These are phyloP conservation scores for Penicillium riverlandense DNA, from an alignment of 495 filamentous ascomycete species.

Conservation along the genomic window DNA sequence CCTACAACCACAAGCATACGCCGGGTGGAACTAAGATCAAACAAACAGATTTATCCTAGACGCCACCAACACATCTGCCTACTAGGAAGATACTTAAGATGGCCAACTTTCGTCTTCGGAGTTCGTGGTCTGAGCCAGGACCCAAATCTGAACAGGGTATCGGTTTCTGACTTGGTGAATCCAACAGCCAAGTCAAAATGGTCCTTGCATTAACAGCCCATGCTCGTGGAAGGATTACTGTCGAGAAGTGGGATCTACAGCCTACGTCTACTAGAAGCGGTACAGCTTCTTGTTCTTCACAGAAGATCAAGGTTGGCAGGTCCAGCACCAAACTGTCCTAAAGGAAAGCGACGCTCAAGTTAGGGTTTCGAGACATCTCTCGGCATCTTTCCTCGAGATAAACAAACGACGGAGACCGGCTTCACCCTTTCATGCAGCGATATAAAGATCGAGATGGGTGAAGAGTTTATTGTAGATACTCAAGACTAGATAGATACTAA, in stretches of 20 bases:
- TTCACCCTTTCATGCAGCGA: neutral
- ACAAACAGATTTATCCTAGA: neutral
- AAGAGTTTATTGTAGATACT: no score
- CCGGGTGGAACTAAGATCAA: no score
- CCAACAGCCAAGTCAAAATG: neutral
- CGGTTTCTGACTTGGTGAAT: neutral
- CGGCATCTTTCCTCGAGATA: neutral
- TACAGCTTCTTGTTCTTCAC: neutral
- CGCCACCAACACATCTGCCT: no score
- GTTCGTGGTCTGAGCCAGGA: neutral
- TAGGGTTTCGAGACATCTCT: neutral
- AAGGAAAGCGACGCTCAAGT: no score
- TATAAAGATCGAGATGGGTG: neutral
- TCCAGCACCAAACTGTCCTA: neutral
- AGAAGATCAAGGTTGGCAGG: neutral
- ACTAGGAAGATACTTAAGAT: neutral
- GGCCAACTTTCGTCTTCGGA: neutral
- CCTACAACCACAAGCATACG: no score
- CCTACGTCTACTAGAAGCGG: neutral
- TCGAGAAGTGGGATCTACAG: neutral
- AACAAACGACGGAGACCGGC: neutral
- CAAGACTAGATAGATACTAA: no score
- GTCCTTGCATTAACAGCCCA: neutral
- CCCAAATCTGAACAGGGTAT: neutral
- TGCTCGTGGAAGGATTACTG: neutral